Evolutionary conservation across 768 basidiomycete species (phyloP).

Genomic region (Pleurotus salmoneostramineus): DNA sequence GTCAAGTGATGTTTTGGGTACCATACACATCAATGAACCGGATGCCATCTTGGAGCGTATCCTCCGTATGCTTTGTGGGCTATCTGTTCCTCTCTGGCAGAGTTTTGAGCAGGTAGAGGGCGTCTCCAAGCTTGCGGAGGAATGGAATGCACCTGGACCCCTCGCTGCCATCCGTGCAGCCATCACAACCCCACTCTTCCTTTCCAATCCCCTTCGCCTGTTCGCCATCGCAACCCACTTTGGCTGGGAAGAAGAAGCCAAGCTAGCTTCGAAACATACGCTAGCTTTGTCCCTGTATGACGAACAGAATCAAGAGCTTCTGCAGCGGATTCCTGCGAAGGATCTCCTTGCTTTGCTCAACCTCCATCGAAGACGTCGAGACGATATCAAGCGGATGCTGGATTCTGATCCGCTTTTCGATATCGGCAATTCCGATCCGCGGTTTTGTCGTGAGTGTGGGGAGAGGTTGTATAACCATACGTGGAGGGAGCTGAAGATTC

Average conservation of each 20-base stretch:
- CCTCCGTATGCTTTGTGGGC: constrained; percentile 36
- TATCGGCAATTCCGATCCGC: constrained; percentile 29
- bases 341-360: constrained; percentile 32
- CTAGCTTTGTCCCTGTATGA: constrained; percentile 34
- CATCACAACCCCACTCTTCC: constrained; percentile 36
- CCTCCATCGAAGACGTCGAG: constrained; percentile 37
- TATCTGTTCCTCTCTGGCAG: constrained; percentile 34
- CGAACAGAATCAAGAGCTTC: constrained; percentile 23
- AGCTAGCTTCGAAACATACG: constrained; percentile 36
- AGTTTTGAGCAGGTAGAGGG: constrained; percentile 35
- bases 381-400: constrained; percentile 29
- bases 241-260: constrained; percentile 41
- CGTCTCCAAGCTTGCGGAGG: constrained; percentile 37
- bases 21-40: constrained; percentile 26
- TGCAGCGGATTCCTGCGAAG: constrained; percentile 28
- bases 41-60: constrained; percentile 33
- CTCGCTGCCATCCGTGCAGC: constrained; percentile 37
- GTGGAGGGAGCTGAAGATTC: constrained; percentile 36
- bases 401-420: constrained; percentile 32
- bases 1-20: background rate
- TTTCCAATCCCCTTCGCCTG: constrained; percentile 40
- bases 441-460: constrained; percentile 26
- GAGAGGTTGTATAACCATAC: constrained; percentile 28
- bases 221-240: constrained; percentile 41
- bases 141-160: constrained; percentile 42